Evolutionary conservation across 2,329 filamentous ascomycete species (phyloP), one percentile per base, ranked within the genome.

Genomic region (Trichophyton benhamiae): DNA sequence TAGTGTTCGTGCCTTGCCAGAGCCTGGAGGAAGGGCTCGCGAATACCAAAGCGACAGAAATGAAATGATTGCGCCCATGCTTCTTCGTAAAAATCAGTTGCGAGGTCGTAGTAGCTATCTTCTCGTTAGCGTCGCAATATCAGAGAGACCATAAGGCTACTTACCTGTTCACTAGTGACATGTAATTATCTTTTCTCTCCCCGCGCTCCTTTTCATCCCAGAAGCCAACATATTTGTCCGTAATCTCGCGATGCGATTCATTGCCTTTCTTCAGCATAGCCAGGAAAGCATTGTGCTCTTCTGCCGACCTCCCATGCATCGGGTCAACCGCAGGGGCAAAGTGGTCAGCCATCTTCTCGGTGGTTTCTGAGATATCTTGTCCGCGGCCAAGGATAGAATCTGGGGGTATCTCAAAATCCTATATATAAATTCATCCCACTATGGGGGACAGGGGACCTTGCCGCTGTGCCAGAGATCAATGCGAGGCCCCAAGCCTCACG

Each of bases 1-100:
- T 96, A 97, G 81, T 99, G 94, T 79, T 99, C 92, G 72, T 99
- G 92, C 62, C 94, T 88, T 66, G 91, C 89, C 76, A 97, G 92
- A 64, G 91, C 91, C 77, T 95, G 89, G 75, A 84, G 80, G 79
- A 97, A 96, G 59, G 84, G 80, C 78, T 99, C 94, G 72, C 88
- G 87, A 67, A 85, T 79, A 60, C 89, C 88, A 77, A 92, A 96
- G 65, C 92, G 90, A 79, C 89, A 95, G 82, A 99, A 97, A 78
- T 99, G 92, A 83, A 97, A 97, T 58, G 87, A 92, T 71, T 91
- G 86, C 64, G 89, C 89, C 91, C 92, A 99, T 69, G 91, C 94
- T 69, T 96, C 94, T 80, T 97, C 92, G 80, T 96, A 96, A 58
- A 96, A 77, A 72, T 96, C 91, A 67, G 91, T 96, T n/a, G 89